Conservation (phyloP, 2,329 filamentous ascomycete species). For the Penicillium olsonii region DNA sequence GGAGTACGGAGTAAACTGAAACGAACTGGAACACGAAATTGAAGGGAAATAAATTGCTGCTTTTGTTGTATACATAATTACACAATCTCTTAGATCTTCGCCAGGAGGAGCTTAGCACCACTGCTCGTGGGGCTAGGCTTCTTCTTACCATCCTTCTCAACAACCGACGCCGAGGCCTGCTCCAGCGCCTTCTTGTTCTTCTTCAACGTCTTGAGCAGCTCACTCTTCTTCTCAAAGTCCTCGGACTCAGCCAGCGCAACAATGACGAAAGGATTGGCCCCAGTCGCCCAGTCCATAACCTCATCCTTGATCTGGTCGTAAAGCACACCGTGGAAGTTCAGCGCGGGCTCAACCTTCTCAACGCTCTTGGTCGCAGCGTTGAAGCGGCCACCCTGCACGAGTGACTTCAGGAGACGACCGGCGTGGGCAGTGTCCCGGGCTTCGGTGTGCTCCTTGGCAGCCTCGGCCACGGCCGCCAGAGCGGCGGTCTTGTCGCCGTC, state of each 20-base stretch:
- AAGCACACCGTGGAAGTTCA: slow-evolving; percentile 79
- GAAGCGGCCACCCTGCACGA: slow-evolving; percentile 86
- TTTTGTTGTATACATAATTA: slow-evolving; percentile 21
- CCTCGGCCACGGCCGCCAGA: slow-evolving; percentile 63
- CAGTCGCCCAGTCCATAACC: slow-evolving; percentile 80
- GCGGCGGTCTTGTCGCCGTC: slow-evolving; percentile 75
- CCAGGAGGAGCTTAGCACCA: slow-evolving; percentile 44
- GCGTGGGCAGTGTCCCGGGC: slow-evolving; percentile 66
- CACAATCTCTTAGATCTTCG: slow-evolving; percentile 32
- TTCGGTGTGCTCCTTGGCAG: slow-evolving; percentile 44
- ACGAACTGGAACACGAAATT: no score
- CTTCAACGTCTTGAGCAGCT: slow-evolving; percentile 69
- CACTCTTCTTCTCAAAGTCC: slow-evolving; percentile 66
- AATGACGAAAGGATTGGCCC: slow-evolving; percentile 82
- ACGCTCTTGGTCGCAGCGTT: slow-evolving; percentile 72
- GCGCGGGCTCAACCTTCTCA: slow-evolving; percentile 69
- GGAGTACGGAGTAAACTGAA: no score
- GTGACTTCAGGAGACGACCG: slow-evolving; percentile 84
- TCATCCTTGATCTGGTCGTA: slow-evolving; percentile 77
- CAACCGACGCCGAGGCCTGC: slow-evolving; percentile 58
- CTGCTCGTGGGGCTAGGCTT: slow-evolving; percentile 47
- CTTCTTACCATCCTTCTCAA: slow-evolving; percentile 37
- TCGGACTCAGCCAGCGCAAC: slow-evolving; percentile 76
- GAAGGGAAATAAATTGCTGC: slow-evolving; percentile 2
- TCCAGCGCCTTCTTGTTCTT: slow-evolving; percentile 72